Evolutionary conservation across 139 green algal genomes (phyloP).

Genomic region (Chlorella sorokiniana): DNA sequence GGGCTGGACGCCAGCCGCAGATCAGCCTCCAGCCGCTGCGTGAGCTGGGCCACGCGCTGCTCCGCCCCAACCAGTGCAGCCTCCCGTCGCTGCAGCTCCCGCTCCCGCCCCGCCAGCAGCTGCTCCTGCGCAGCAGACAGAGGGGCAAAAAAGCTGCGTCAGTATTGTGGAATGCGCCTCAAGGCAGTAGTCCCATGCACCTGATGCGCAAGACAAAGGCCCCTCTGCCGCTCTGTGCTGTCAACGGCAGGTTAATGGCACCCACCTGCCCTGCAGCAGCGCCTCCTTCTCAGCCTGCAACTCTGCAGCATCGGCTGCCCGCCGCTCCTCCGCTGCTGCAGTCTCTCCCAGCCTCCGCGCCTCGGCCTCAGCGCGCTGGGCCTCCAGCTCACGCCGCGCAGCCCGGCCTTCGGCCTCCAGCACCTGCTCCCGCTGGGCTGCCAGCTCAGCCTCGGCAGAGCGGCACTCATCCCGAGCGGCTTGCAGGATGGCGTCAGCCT

Average conservation of each 20-base stretch:
- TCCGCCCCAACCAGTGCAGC: constrained; percentile 17
- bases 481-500: constrained; percentile 33
- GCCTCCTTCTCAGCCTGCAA: constrained; percentile 30
- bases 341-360: not conserved
- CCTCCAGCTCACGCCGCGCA: constrained; percentile 20
- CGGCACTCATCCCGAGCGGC: constrained; percentile 30
- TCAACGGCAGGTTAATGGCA: not conserved
- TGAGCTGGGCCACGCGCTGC: constrained; percentile 29
- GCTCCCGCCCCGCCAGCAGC: constrained; percentile 14
- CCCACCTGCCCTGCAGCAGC: constrained; percentile 27
- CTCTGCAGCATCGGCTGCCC: not conserved
- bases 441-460: constrained; percentile 18
- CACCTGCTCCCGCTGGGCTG: constrained; percentile 5
- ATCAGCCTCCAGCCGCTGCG: constrained; percentile 25
- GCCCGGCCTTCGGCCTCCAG: constrained; percentile 2
- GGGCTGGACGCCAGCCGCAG: not conserved
- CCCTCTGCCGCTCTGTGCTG: not conserved
- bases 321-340: constrained; percentile 14
- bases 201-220: not conserved
- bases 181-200: not conserved
- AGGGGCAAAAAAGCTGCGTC: not conserved
- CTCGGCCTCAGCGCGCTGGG: not conserved
- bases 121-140: constrained; percentile 13
- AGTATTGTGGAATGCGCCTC: not conserved
- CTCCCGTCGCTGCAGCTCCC: constrained; percentile 24